Evolutionary conservation across 352 stramenopile genomes (phyloP).

Genomic region (Pythium insidiosum): DNA sequence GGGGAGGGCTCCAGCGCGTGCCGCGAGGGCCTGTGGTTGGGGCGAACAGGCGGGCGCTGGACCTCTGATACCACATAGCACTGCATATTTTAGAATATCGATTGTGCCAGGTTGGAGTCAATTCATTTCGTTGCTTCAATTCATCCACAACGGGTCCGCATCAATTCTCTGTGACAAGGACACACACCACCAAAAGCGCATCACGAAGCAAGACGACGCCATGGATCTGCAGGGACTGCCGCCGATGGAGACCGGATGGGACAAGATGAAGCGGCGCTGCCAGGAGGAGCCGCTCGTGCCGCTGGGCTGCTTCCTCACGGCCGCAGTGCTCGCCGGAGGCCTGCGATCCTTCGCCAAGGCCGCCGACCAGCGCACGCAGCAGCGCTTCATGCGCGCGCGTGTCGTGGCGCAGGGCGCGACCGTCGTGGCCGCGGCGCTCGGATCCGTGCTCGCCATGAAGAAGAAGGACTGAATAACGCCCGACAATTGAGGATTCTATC

Average conservation of each 20-base stretch:
- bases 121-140: no score
- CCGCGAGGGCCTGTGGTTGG: no score
- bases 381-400: constrained; percentile 75
- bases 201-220: background rate
- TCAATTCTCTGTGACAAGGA: no score
- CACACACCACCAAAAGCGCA: background rate
- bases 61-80: no score
- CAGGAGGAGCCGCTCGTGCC: constrained; percentile 71
- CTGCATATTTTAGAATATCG: no score
- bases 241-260: constrained; percentile 53
- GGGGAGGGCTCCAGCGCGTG: no score
- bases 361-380: constrained; percentile 61
- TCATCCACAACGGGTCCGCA: no score
- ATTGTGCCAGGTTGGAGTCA: no score
- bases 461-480: no score
- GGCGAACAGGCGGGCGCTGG: no score
- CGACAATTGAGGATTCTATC: constrained; percentile 10
- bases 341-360: constrained; percentile 58
- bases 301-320: constrained; percentile 53
- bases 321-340: constrained; percentile 47
- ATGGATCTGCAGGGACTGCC: constrained; percentile 27
- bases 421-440: constrained; percentile 52
- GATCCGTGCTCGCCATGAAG: constrained; percentile 61
- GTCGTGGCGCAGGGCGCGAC: constrained; percentile 67
- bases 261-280: constrained; percentile 78